phyloP scores from a whole-genome alignment of 495 filamentous ascomycete genomes.

The Astrocystis sublimbata region DNA sequence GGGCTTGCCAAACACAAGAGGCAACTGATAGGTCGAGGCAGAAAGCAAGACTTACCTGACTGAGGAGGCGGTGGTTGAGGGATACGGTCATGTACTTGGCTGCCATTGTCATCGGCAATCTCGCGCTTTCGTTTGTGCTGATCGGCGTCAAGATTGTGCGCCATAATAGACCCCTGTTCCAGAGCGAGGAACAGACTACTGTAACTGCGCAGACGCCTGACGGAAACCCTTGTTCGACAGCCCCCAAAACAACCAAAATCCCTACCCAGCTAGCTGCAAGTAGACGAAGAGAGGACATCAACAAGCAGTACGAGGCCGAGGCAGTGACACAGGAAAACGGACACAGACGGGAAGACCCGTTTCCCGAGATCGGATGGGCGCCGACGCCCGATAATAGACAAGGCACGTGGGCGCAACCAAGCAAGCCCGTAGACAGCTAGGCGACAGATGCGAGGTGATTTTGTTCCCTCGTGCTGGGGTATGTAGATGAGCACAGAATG shows the following conservation, averaged over 20 bases:
- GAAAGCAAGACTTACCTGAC: constrained; percentile 39
- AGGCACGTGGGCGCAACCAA: background rate
- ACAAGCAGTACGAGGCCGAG: constrained; percentile 12
- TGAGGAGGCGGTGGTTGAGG: constrained; percentile 47
- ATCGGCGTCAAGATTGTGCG: constrained; percentile 35
- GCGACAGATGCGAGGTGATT: background rate
- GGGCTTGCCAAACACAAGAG: constrained; percentile 3
- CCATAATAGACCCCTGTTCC: constrained; percentile 29
- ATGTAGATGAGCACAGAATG: constrained; percentile 1
- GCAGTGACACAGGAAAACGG: background rate
- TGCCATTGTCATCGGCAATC: constrained; percentile 40
- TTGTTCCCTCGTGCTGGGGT: background rate
- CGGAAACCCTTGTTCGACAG: constrained; percentile 7
- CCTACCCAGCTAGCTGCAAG: constrained; percentile 16
- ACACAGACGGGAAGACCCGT: background rate
- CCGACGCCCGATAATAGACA: constrained; percentile 4
- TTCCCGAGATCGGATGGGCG: constrained; percentile 5
- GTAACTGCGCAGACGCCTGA: constrained; percentile 11
- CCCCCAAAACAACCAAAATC: constrained; percentile 11
- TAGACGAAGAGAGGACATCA: constrained; percentile 11
- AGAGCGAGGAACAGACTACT: constrained; percentile 15
- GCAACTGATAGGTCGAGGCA: background rate
- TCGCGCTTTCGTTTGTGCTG: constrained; percentile 46
- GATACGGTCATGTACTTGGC: constrained; percentile 41
- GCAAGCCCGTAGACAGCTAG: background rate